Conservation (phyloP, 441 rosid genomes). For the Theobroma grandiflorum region DNA sequence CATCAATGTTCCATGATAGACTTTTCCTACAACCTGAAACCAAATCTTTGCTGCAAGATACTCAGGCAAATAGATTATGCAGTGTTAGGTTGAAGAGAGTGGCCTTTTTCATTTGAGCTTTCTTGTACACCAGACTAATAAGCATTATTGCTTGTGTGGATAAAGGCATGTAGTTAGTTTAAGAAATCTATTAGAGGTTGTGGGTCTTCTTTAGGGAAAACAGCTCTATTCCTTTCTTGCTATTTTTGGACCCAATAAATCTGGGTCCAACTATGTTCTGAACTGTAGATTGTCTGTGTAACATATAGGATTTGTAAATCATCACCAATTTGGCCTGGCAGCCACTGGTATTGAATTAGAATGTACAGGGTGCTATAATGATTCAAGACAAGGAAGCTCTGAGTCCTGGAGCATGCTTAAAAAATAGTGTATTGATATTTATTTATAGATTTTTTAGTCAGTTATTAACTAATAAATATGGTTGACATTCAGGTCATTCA, state of each 20-base stretch:
- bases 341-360: slow-evolving; percentile 18
- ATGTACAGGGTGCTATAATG: slow-evolving; percentile 8
- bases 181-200: slow-evolving; percentile 7
- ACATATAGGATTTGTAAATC: slow-evolving; percentile 6
- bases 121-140: background rate
- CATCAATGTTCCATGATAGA: background rate
- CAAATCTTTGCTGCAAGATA: slow-evolving; percentile 11
- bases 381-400: slow-evolving; percentile 20
- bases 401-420: slow-evolving; percentile 18
- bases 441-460: slow-evolving; percentile 20
- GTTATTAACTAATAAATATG: slow-evolving; percentile 25
- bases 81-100: background rate
- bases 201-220: slow-evolving; percentile 18
- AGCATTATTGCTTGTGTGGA: background rate
- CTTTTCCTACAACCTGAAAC: slow-evolving; percentile 13
- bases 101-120: background rate
- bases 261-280: slow-evolving; percentile 4
- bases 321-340: background rate
- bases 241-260: slow-evolving; percentile 10
- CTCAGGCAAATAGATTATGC: slow-evolving; percentile 1
- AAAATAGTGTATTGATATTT: slow-evolving; percentile 18
- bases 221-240: background rate
- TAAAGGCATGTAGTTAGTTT: background rate
- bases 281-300: slow-evolving; percentile 9
- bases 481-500: slow-evolving; percentile 83